Base-by-base conservation (phyloP, 306 rosid genomes). In the Quercus parvula region DNA sequence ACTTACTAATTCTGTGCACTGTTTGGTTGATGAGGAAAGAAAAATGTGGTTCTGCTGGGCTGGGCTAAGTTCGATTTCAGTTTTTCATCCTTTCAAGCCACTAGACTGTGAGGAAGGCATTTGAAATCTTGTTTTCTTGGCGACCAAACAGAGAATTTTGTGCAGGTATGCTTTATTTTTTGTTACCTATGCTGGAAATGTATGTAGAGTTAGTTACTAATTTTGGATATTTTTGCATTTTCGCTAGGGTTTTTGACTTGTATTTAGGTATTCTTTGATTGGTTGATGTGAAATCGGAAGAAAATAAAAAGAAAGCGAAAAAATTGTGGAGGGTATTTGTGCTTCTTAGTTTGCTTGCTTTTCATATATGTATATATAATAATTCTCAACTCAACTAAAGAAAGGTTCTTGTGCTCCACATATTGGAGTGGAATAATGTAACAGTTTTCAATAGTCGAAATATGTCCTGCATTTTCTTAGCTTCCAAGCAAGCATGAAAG, bases 271-370 rank as follows among this genome's bases (percentile, higher is more conserved):
- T 30, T 61, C 5, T 41, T 71, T 44, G n/a, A 12, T 25, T 73
- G 5, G 1, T 62, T 61, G 46, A 59, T 66, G 51, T 15, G 76
- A 52, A 41, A 61, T 54, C 13, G 46, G 84, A 64, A 51, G 69
- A 66, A 68, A 35, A 15, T 27, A 6, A 31, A 11, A 52, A 69
- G 25, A 78, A 25, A 25, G 35, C 78, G 69, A 81, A 68, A 75
- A 83, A 75, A 83, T 81, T 79, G 82, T 81, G 78, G 33, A 18
- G 51, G 78, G 59, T 71, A 14, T 66, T 71, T 69, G 68, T 62
- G 28, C 66, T 2, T 63, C 56, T 7, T 22, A 49, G 11, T 68
- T 68, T 18, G 30, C 10, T 25, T 25, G 27, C 27, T 25, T 25
- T 67, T 33, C 14, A 18, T 13, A 49, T 49, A 49, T 49, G 54